Conservation (phyloP, 768 basidiomycete genomes). For the Cystoderma amianthinum region DNA sequence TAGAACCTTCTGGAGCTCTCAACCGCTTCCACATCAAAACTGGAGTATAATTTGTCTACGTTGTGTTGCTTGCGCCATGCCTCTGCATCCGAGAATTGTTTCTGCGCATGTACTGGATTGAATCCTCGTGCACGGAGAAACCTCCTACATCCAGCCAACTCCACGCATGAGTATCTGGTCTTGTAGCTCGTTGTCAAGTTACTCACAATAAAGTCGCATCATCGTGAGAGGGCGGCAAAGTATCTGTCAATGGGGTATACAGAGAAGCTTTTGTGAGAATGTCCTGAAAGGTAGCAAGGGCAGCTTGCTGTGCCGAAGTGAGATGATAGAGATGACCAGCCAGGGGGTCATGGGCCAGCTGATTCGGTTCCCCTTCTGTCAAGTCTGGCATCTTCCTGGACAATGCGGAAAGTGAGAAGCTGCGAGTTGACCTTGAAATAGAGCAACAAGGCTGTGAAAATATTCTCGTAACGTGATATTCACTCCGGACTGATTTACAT, state of each 20-base stretch:
- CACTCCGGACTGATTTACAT: too few species aligned
- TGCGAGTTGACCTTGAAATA: too few species aligned
- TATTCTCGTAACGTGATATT: too few species aligned
- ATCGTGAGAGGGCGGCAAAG: slow-evolving; percentile 42
- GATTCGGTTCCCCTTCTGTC: too few species aligned
- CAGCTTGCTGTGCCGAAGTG: slow-evolving; percentile 36
- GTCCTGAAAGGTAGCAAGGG: slow-evolving; percentile 47
- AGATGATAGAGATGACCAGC: slow-evolving; percentile 51
- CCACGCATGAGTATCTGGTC: background rate
- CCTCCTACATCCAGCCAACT: slow-evolving; percentile 28
- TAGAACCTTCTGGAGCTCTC: slow-evolving; percentile 57
- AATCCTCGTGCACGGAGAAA: slow-evolving; percentile 79
- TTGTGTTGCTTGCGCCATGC: slow-evolving; percentile 61
- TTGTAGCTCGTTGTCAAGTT: background rate
- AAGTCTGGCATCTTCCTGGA: too few species aligned
- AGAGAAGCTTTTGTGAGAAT: slow-evolving; percentile 42
- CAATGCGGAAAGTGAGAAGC: too few species aligned
- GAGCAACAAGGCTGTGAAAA: too few species aligned
- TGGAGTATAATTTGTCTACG: slow-evolving; percentile 56
- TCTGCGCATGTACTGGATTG: slow-evolving; percentile 52
- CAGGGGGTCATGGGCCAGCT: too few species aligned
- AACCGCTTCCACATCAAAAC: slow-evolving; percentile 54
- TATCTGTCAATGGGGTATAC: slow-evolving; percentile 33
- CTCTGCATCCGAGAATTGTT: slow-evolving; percentile 64
- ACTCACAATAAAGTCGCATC: slow-evolving; percentile 63